Evolutionary conservation across 441 rosid species (phyloP), one percentile per base, ranked within the genome.

Genomic region (Erodium moschatum): DNA sequence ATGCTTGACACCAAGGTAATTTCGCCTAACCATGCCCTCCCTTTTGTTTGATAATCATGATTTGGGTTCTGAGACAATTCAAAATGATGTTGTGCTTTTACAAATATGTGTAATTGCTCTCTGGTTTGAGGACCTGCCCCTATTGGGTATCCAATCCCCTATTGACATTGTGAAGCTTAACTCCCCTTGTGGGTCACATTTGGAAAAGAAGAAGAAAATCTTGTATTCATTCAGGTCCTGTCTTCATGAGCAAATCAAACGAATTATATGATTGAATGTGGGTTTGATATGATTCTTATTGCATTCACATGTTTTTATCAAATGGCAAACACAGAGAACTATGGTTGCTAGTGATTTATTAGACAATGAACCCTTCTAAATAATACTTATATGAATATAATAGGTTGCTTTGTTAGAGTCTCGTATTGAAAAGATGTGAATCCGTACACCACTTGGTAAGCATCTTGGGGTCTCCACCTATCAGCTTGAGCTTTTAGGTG

Each of bases 1-100:
- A 92, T 92, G 98, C 96, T 92, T 68, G 97, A 92, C 44, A 90
- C 98, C 68, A 92, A 92, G 97, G 97, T 87, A 63, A 4, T 62
- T 0, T 24, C 0, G 88, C 95, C 4, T 87, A 80, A 72, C 90
- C 86, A 87, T 88, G 10, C 61, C 18, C 21, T 54, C 61, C 19
- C 61, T 16, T 54, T 0, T n/a, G 13, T 1, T 1, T 65, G 38
- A 66, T 67, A 52, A 31, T 29, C 50, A 44, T n/a, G n/a, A n/a
- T n/a, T n/a, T n/a, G n/a, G n/a, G n/a, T n/a, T n/a, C n/a, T 42
- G 9, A 42, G 8, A 11, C 33, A 11, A 42, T 42, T 42, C 2
- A 9, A 42, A 42, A 3, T 44, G 50, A 44, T 44, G 8, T 12
- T 10, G 50, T 12, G 50, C 2, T 44, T 44, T 44, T 40, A 5